Evolutionary conservation across 768 basidiomycete genomes (phyloP), one percentile per base, ranked within the genome.

Genomic region (Galerina sulciceps): DNA sequence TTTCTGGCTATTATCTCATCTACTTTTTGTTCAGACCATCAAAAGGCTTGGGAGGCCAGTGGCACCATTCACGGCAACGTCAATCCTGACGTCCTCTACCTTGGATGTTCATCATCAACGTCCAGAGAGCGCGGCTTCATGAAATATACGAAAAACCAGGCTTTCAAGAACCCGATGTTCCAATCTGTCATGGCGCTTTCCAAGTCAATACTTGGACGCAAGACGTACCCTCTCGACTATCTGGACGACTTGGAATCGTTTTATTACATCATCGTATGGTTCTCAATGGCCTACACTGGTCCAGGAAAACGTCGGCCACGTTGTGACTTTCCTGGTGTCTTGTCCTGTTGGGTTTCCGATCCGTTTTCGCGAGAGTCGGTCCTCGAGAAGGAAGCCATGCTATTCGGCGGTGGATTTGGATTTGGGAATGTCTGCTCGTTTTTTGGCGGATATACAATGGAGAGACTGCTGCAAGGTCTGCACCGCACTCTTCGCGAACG

Each of bases 181-280:
- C 54, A 55, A 38, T 55, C 54, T 13, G 45, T 55, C 18, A 55
- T 26, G 35, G 15, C 45, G 5, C 35, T 55, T 11, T 38, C 54
- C 3, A 37, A 45, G n/a, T n/a, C 44, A 14, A 37, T 55, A 6
- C 18, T 37, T 6, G 17, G 4, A 2, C 44, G 45, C 15, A n/a
- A 11, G 18, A 22, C 11, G 11, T 36, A 22, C 17, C 34, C 44
- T 17, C 45, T 23, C 2, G 54, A 55, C n/a, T 55, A 55, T 22
- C 44, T 55, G 2, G 54, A 55, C 42, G 54, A 55, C 22, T 23
- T 55, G 54, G 54, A 55, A 37, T 55, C 54, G 1, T 55, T 55
- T 17, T 55, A 47, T 23, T 55, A 55, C 17, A 23, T 55, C 17
- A 55, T 55, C 6, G 45, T 44, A 3, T 55, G 54, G 54, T 38